A percentile compares a stretch with the other conserved stretches of the same genome.
phyloP scores from a whole-genome alignment of 2,329 filamentous ascomycete species.

The Chaetomium olivaceum region DNA sequence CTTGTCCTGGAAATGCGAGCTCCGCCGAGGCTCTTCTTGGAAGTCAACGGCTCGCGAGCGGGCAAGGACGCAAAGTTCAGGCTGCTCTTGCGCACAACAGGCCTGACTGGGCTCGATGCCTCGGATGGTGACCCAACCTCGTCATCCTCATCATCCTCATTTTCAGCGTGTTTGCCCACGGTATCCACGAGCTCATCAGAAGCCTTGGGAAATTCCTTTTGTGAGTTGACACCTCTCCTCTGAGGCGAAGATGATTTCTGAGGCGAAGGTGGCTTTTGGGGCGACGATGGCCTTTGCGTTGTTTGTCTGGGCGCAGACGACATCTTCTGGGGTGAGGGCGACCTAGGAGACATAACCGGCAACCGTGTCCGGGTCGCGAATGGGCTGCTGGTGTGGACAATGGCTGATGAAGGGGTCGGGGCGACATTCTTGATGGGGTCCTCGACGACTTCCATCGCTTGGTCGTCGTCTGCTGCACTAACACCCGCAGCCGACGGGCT shows the following conservation, averaged over 20 bases:
- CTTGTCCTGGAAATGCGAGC: conserved; percentile 70
- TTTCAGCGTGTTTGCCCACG: conserved; percentile 23
- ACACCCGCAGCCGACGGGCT: conserved; percentile 38
- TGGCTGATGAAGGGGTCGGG: conserved; percentile 20
- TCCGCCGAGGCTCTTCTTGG: conserved; percentile 78
- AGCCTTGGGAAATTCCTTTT: conserved; percentile 25
- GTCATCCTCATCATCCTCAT: conserved; percentile 39
- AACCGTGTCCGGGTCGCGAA: conserved; percentile 21
- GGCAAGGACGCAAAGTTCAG: conserved; percentile 92
- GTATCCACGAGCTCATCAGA: conserved; percentile 14
- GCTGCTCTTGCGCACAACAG: conserved; percentile 86
- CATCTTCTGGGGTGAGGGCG: conserved; percentile 33
- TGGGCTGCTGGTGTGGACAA: conserved; percentile 26
- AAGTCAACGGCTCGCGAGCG: conserved; percentile 80
- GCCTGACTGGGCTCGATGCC: conserved; percentile 69
- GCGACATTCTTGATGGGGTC: conserved; percentile 17
- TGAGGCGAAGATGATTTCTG: conserved; percentile 21
- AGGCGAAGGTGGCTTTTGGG: conserved; percentile 26
- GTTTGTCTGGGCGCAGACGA: conserved; percentile 27
- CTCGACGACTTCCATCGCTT: conserved; percentile 36
- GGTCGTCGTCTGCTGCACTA: conserved; percentile 48
- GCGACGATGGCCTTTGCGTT: conserved; percentile 23
- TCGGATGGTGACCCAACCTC: conserved; percentile 60
- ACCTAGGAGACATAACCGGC: conserved; percentile 29
- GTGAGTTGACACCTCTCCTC: conserved; percentile 16